Conservation (phyloP, 176 grass and related monocot species). For the Paspalum notatum region DNA sequence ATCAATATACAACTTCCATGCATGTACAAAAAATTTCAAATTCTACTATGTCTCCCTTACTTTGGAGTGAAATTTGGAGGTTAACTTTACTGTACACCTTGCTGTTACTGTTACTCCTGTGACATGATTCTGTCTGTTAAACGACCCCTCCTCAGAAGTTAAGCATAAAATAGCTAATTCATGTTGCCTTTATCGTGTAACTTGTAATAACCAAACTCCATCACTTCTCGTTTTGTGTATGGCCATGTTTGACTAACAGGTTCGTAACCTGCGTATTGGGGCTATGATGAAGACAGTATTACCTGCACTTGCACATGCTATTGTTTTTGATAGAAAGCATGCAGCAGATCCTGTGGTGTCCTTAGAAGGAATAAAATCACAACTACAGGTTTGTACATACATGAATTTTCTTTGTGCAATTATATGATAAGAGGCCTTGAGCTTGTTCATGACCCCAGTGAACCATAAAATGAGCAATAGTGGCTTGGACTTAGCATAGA, state of each 20-base stretch:
- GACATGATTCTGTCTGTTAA: slow-evolving; percentile 28
- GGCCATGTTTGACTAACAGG: slow-evolving; percentile 45
- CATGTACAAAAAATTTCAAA: slow-evolving; percentile 9
- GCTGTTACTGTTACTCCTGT: slow-evolving; percentile 10
- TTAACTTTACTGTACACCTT: slow-evolving; percentile 29
- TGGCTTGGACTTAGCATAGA: background rate
- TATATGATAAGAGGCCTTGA: slow-evolving; percentile 28
- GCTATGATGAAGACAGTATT: slow-evolving; percentile 98
- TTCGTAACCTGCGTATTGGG: slow-evolving; percentile 91
- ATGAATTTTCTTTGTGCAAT: slow-evolving; percentile 28
- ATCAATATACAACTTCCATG: slow-evolving; percentile 5
- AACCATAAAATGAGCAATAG: slow-evolving; percentile 1
- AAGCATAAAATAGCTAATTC: slow-evolving; percentile 24
- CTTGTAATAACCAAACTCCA: background rate
- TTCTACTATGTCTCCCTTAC: background rate
- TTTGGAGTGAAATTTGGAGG: background rate
- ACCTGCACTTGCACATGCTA: slow-evolving; percentile 86
- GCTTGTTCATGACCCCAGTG: slow-evolving; percentile 10
- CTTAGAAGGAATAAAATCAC: slow-evolving; percentile 64
- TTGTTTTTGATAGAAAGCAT: slow-evolving; percentile 64
- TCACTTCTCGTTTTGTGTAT: background rate
- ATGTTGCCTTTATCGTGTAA: slow-evolving; percentile 20
- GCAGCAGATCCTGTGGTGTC: slow-evolving; percentile 31
- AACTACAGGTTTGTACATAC: slow-evolving; percentile 71
- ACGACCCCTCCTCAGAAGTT: slow-evolving; percentile 21